Conservation (phyloP, 768 basidiomycete species). For the Leccinum subgranulosum region DNA sequence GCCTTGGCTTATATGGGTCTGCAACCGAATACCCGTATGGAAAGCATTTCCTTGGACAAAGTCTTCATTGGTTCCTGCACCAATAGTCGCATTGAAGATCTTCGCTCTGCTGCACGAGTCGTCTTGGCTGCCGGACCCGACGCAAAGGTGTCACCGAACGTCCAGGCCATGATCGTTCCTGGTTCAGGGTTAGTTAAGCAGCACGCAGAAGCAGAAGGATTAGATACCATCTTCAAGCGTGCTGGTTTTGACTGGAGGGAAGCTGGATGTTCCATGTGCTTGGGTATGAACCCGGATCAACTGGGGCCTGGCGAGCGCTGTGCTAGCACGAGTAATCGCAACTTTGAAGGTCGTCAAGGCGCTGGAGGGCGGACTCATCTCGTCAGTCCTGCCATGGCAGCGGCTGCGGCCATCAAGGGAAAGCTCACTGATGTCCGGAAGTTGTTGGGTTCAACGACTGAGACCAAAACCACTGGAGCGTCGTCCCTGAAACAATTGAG, state of each 20-base stretch:
- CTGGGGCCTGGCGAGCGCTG: slow-evolving; percentile 79
- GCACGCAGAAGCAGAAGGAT: slow-evolving; percentile 86
- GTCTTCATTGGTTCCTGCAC: slow-evolving; percentile 95
- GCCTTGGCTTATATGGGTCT: slow-evolving; percentile 88
- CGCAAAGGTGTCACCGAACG: slow-evolving; percentile 67
- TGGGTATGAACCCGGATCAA: slow-evolving; percentile 96
- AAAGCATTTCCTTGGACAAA: slow-evolving; percentile 80
- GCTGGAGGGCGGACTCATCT: slow-evolving; percentile 88
- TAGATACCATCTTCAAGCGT: slow-evolving; percentile 82
- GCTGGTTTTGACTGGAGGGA: slow-evolving; percentile 96
- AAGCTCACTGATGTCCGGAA: slow-evolving; percentile 83
- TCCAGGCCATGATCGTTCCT: slow-evolving; percentile 89
- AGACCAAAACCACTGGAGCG: slow-evolving; percentile 38
- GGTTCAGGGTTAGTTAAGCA: slow-evolving; percentile 89
- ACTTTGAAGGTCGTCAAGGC: slow-evolving; percentile 89
- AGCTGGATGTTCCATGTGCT: slow-evolving; percentile 94
- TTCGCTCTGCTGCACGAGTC: slow-evolving; percentile 78
- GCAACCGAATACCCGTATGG: slow-evolving; percentile 70
- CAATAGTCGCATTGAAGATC: slow-evolving; percentile 90
- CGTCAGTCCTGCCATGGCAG: slow-evolving; percentile 89
- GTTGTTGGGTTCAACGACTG: slow-evolving; percentile 49
- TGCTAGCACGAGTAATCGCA: slow-evolving; percentile 90
- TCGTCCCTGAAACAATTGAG: slow-evolving; percentile 67
- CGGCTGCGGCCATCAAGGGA: slow-evolving; percentile 85
- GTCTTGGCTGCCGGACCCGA: slow-evolving; percentile 70